These are phyloP conservation scores for Lentinula lateritia DNA, from an alignment of 768 basidiomycete genomes.

Conservation along the genomic window DNA sequence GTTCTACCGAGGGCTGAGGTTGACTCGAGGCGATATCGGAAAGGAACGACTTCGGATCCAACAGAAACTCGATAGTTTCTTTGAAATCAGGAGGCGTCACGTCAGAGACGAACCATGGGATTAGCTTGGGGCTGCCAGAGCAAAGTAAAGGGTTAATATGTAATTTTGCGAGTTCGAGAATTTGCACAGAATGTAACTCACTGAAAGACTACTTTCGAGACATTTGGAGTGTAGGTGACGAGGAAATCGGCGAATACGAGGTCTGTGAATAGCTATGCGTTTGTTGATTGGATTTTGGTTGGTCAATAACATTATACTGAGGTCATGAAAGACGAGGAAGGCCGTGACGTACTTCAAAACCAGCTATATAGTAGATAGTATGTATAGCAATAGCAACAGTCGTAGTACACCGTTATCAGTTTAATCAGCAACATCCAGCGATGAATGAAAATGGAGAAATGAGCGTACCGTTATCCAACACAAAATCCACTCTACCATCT, in stretches of 20 bases:
- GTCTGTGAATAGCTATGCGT: constrained; percentile 79
- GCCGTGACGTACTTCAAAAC: constrained; percentile 66
- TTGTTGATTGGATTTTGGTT: background rate
- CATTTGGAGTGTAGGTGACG: constrained; percentile 81
- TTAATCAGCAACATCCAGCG: background rate
- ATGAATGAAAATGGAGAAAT: no score
- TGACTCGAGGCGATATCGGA: background rate
- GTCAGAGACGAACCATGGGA: constrained; percentile 98
- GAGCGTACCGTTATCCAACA: constrained; percentile 79
- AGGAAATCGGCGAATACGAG: constrained; percentile 91
- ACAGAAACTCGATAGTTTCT: constrained; percentile 48
- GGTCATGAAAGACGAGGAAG: no score
- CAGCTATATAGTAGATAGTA: constrained; percentile 43
- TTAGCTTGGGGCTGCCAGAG: constrained; percentile 71
- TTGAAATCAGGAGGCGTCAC: constrained; percentile 85
- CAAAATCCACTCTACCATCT: constrained; percentile 67
- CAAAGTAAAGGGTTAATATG: no score
- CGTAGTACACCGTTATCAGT: background rate
- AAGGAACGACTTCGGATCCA: constrained; percentile 58
- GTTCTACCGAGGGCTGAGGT: constrained; percentile 18
- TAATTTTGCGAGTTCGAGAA: no score
- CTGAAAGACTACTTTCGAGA: constrained; percentile 87
- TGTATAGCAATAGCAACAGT: background rate
- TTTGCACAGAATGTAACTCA: constrained; percentile 28
- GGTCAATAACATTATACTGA: no score